Evolutionary conservation across 2,329 filamentous ascomycete species (phyloP).

Genomic region (Arachnomyces sp.): DNA sequence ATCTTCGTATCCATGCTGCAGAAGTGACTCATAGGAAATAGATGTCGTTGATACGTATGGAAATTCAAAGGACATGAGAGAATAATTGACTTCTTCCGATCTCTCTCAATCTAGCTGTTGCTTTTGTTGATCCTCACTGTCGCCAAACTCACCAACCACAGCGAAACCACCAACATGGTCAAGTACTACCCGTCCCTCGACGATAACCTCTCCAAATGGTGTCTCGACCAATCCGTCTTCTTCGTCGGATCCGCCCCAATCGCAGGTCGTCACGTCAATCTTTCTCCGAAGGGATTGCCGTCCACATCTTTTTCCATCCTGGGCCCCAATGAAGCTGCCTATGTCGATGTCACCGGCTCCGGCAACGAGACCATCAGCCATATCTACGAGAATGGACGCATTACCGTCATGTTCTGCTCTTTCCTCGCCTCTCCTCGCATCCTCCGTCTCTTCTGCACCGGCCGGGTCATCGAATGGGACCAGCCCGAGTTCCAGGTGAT

Average conservation of each 20-base stretch:
- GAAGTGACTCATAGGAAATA: no score
- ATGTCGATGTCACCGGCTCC: conserved; percentile 67
- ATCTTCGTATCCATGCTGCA: no score
- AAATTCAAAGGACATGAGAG: no score
- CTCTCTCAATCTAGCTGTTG: no score
- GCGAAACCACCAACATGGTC: conserved; percentile 42
- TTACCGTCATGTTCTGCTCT: conserved; percentile 67
- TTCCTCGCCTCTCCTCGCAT: conserved; percentile 56
- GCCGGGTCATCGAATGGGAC: conserved; percentile 54
- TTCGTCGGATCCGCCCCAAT: conserved; percentile 67
- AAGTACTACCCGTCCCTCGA: conserved; percentile 52
- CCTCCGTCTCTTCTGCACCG: conserved; percentile 56
- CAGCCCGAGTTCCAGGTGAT: conserved; percentile 42
- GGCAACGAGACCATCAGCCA: conserved; percentile 71
- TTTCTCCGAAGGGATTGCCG: conserved; percentile 66
- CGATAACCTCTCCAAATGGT: conserved; percentile 54
- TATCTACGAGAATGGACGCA: conserved; percentile 66
- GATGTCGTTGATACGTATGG: no score
- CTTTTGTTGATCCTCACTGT: not conserved
- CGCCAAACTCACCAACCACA: not conserved
- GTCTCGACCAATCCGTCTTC: conserved; percentile 62
- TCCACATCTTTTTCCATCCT: conserved; percentile 57
- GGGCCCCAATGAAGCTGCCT: conserved; percentile 53
- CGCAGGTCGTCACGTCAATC: conserved; percentile 62
- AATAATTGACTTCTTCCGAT: no score